Base-by-base conservation (phyloP, 768 basidiomycete genomes). In the Tulasnella sp. region DNA sequence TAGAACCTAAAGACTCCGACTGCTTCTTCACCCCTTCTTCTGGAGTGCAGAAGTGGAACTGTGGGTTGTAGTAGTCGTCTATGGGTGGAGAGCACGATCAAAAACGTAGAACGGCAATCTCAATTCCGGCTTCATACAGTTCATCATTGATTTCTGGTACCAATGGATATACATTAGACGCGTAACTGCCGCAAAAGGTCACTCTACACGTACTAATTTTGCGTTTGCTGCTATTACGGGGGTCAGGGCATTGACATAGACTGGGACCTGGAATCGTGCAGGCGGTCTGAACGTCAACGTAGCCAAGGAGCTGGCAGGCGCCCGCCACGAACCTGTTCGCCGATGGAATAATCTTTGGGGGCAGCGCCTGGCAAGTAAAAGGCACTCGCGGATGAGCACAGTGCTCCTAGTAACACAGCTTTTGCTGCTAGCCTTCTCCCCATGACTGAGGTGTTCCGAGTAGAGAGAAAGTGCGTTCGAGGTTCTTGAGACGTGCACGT, bases 21-120 rank as follows among this genome's bases (percentile, higher is more conserved):
- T 92, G 91, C 82, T 90, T 90, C 83, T 90, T 85, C 88, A 14
- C 77, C 56, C 95, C 96, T 27, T 87, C 92, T 58, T 88, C 86
- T 36, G 97, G 97, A 79, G 90, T 83, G 83, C 97, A 99, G 85
- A 98, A 98, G 81, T 91, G 91, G 81, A 98, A 93, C 76, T 88
- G 88, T 2, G 92, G 90, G 83, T 96, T 90, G 85, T 98, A 99
- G 86, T 97, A 98, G 85, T 99, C 97, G 85, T 97, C 95, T 94
- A 84, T 79, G 71, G 81, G 74, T 31, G 31, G 58, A 74, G 39
- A 75, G 36, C 42, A 27, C 31, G 71, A n/a, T 68, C 79, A 34
- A 72, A 72, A 36, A 34, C 8, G 34, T 34, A 62, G 18, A 21
- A 10, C 10, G 73, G 31, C 9, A 16, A n/a, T 19, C 19, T 71